Evolutionary conservation across 2,329 filamentous ascomycete genomes (phyloP).

Genomic region (Monilinia fructigena): DNA sequence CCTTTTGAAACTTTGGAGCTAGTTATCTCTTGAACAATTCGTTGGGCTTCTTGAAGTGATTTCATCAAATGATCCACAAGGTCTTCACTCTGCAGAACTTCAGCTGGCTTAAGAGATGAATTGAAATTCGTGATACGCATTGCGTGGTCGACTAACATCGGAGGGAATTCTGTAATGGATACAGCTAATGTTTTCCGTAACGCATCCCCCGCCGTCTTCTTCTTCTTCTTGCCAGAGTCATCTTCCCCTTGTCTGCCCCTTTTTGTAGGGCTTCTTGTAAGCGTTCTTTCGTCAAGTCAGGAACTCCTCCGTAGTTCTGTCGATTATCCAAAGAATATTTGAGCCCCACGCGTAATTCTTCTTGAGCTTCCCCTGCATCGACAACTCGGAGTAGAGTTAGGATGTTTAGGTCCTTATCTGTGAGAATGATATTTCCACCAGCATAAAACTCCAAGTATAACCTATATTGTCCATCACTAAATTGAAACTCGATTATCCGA

Average conservation of each 20-base stretch:
- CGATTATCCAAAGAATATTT: slow-evolving; percentile 78
- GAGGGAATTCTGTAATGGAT: slow-evolving; percentile 85
- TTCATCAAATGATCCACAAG: slow-evolving; percentile 65
- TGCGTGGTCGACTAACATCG: slow-evolving; percentile 82
- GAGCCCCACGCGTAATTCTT: slow-evolving; percentile 73
- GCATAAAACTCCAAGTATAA: slow-evolving; percentile 96
- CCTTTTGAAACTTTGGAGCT: slow-evolving; percentile 66
- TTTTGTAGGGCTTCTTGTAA: slow-evolving; percentile 67
- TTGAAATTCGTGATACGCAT: slow-evolving; percentile 71
- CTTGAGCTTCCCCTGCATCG: slow-evolving; percentile 76
- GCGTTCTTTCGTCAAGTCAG: slow-evolving; percentile 70
- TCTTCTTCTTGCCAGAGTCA: slow-evolving; percentile 62
- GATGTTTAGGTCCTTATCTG: slow-evolving; percentile 80
- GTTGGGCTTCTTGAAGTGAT: slow-evolving; percentile 68
- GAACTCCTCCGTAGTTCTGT: slow-evolving; percentile 78
- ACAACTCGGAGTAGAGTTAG: slow-evolving; percentile 79
- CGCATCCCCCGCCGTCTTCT: slow-evolving; percentile 71
- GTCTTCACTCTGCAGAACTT: slow-evolving; percentile 65
- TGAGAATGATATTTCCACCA: slow-evolving; percentile 90
- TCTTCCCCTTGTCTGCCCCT: slow-evolving; percentile 58
- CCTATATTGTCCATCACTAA: slow-evolving; percentile 85
- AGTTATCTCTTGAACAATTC: slow-evolving; percentile 67
- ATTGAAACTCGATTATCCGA: slow-evolving; percentile 85
- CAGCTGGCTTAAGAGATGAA: slow-evolving; percentile 61
- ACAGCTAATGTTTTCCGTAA: slow-evolving; percentile 77